A percentile compares a stretch with the other conserved stretches of the same genome.
Conservation (phyloP, 2,329 filamentous ascomycete genomes). For the Fusarium guadeloupense region DNA sequence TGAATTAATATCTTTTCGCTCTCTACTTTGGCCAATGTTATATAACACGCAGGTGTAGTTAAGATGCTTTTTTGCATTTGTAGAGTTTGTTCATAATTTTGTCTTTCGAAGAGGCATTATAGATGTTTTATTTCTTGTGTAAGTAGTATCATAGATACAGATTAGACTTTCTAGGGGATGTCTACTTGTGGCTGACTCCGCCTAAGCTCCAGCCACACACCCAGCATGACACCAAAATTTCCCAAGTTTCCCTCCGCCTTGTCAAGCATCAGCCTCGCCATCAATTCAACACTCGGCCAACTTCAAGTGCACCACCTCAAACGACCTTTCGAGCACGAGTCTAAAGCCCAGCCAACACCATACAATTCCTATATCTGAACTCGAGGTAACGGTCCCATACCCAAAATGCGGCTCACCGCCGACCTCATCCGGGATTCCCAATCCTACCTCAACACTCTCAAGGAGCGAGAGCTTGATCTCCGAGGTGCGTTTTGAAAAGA, state of each 20-base stretch:
- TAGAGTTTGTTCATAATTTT: too few relatives aligned
- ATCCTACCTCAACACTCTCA: slow-evolving; percentile 98
- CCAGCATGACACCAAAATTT: slow-evolving; percentile 47
- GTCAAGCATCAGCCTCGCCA: slow-evolving; percentile 46
- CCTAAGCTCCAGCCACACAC: slow-evolving; percentile 29
- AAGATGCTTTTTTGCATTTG: not conserved
- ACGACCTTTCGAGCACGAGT: not conserved
- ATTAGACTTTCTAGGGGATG: not conserved
- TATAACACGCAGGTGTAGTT: too few relatives aligned
- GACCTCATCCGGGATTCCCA: slow-evolving; percentile 94
- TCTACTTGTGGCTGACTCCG: slow-evolving; percentile 23
- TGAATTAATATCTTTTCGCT: too few relatives aligned
- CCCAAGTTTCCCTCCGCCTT: slow-evolving; percentile 45
- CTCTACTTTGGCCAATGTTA: too few relatives aligned
- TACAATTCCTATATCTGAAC: slow-evolving; percentile 3
- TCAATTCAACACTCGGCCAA: slow-evolving; percentile 25
- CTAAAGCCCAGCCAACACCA: not conserved
- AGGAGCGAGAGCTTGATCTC: slow-evolving; percentile 98
- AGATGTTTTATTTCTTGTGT: too few relatives aligned
- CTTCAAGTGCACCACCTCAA: slow-evolving; percentile 1
- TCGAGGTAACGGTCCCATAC: slow-evolving; percentile 40
- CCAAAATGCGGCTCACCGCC: slow-evolving; percentile 89
- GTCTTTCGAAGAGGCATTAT: too few relatives aligned
- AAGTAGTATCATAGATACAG: too few relatives aligned
- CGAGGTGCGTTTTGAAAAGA: slow-evolving; percentile 97